Conservation (phyloP, 257 asterid species). For the Ilex aquifolium region DNA sequence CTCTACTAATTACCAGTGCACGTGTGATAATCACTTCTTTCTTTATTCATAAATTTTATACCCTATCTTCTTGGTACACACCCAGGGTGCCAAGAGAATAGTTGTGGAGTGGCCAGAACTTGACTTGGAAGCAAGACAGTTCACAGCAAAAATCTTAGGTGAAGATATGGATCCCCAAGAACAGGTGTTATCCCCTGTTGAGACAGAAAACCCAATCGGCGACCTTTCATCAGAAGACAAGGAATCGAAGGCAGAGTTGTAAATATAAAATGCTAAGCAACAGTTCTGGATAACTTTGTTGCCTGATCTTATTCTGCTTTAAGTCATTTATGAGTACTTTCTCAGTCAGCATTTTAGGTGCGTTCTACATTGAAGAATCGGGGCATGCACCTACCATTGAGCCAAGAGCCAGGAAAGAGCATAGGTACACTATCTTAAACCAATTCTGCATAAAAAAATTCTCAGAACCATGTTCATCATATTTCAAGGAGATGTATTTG, state of each 20-base stretch:
- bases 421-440: no score
- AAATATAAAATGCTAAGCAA: constrained; percentile 6
- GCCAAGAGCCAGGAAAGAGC: no score
- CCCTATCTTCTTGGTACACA: constrained; percentile 5
- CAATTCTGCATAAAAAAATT: no score
- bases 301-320: no score
- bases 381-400: no score
- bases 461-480: no score
- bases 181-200: constrained; percentile 28
- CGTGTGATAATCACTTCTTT: background rate
- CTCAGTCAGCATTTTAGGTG: no score
- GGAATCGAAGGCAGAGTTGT: constrained; percentile 79
- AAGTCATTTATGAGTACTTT: no score
- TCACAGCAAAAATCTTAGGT: constrained; percentile 70
- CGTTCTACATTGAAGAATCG: no score
- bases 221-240: constrained; percentile 33
- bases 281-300: no score
- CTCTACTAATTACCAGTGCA: background rate
- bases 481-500: no score
- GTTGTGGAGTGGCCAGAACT: constrained; percentile 98
- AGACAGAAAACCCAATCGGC: constrained; percentile 15
- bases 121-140: constrained; percentile 75
- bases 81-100: constrained; percentile 91
- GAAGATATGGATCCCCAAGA: constrained; percentile 54
- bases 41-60: constrained; percentile 3